phyloP scores from a whole-genome alignment of 2,329 filamentous ascomycete species.

The Gyromitra esculenta region DNA sequence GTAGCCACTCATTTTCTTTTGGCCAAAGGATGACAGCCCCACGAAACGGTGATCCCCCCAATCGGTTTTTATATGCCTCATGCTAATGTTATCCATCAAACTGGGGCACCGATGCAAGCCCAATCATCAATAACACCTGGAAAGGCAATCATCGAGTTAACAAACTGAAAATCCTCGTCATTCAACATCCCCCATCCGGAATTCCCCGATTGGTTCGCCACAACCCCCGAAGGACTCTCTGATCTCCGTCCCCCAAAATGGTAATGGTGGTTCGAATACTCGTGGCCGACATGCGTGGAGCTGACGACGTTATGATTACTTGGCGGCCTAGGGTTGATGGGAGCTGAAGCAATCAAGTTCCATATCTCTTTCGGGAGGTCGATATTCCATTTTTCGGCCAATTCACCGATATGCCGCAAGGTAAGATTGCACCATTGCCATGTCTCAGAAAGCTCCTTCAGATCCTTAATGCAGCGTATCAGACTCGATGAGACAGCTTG shows the following conservation, averaged over 20 bases:
- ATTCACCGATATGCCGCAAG: constrained; percentile 28
- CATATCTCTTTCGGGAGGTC: constrained; percentile 42
- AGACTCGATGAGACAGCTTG: constrained; percentile 21
- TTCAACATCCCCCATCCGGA: constrained; percentile 29
- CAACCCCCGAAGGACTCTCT: constrained; percentile 28
- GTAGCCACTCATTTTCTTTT: neutral
- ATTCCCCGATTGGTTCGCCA: constrained; percentile 22
- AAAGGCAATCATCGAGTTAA: constrained; percentile 46
- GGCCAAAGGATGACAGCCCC: neutral
- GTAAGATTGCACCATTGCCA: constrained; percentile 46
- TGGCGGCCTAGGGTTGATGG: constrained; percentile 10
- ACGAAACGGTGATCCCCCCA: neutral
- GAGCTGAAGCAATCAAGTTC: constrained; percentile 22
- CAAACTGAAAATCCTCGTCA: constrained; percentile 43
- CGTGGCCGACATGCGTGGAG: constrained; percentile 9
- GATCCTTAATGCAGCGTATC: constrained; percentile 34
- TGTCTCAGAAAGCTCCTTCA: constrained; percentile 45
- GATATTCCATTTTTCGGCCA: constrained; percentile 32
- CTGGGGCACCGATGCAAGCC: constrained; percentile 25
- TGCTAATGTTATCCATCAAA: constrained; percentile 6
- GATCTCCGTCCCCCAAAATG: constrained; percentile 26
- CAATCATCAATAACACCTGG: constrained; percentile 44
- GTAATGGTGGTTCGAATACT: constrained; percentile 30
- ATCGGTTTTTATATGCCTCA: neutral
- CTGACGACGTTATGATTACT: constrained; percentile 16